Evolutionary conservation across 805 yeast genomes (phyloP).

Genomic region (Candida caryicola): DNA sequence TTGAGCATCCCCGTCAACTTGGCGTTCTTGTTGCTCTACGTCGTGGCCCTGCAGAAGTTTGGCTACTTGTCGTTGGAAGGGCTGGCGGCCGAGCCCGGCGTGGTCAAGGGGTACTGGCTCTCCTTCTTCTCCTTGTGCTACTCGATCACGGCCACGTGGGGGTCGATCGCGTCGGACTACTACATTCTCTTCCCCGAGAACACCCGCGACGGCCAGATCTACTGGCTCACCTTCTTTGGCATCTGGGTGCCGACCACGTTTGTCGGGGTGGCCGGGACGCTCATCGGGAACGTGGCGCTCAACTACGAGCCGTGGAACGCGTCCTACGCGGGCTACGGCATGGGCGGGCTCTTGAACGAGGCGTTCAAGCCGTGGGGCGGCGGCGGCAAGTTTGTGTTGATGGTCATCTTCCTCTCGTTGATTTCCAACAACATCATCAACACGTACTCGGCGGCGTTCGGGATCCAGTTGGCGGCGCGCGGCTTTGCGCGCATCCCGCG

Average conservation of each 20-base stretch:
- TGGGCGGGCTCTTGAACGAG: conserved; percentile 32
- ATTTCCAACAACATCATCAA: conserved; percentile 37
- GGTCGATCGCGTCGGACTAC: conserved; percentile 81
- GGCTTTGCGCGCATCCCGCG: conserved; percentile 30
- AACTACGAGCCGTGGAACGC: conserved; percentile 31
- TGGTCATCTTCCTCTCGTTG: conserved; percentile 30
- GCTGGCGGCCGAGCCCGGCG: conserved; percentile 36
- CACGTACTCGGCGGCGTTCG: conserved; percentile 36
- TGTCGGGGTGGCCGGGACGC: conserved; percentile 29
- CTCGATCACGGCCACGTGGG: conserved; percentile 86
- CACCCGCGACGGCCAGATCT: conserved; percentile 54
- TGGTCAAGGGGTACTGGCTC: conserved; percentile 65
- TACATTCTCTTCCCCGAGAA: conserved; percentile 76
- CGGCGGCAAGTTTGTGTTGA: conserved; percentile 33
- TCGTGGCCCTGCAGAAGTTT: conserved; percentile 52
- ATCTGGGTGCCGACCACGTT: conserved; percentile 46
- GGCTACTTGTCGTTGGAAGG: conserved; percentile 29
- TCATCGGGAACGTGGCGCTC: conserved; percentile 32
- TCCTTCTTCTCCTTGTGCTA: conserved; percentile 71
- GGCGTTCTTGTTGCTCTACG: conserved; percentile 66
- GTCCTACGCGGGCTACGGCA: conserved; percentile 26
- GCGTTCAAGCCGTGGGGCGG: conserved; percentile 37
- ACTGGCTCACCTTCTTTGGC: conserved; percentile 61
- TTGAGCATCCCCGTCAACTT: conserved; percentile 68
- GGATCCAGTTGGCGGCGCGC: conserved; percentile 30